Conservation (phyloP, 164 flowering plant species). For the Tinospora cordifolia region DNA sequence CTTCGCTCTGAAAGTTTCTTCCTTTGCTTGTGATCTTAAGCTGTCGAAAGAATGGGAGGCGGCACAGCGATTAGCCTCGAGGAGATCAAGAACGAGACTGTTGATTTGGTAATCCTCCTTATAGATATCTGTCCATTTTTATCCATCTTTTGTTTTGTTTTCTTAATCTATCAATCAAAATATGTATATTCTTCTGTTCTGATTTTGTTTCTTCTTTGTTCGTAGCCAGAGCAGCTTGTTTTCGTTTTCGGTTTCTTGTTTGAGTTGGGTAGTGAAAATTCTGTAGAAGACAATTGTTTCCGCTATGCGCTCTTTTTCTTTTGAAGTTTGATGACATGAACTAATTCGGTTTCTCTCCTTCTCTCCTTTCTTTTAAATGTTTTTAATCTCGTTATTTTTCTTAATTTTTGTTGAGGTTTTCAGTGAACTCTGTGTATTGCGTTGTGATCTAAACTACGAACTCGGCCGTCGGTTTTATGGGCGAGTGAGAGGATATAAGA, state of each 20-base stretch:
- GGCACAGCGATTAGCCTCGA: conserved; percentile 43
- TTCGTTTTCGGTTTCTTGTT: neutral
- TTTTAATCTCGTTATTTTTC: neutral
- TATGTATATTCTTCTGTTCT: neutral
- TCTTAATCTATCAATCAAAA: too few relatives aligned
- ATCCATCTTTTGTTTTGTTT: too few relatives aligned
- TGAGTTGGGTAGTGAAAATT: neutral
- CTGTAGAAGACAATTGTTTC: too few relatives aligned
- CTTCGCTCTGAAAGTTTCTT: too few relatives aligned
- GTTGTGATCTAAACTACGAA: too few relatives aligned
- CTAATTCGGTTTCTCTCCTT: too few relatives aligned
- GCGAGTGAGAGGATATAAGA: neutral
- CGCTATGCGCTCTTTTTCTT: too few relatives aligned
- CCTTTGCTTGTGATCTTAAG: neutral
- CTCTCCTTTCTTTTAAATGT: neutral
- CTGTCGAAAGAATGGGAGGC: conserved; percentile 21
- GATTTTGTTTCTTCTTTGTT: neutral
- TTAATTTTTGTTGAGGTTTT: too few relatives aligned
- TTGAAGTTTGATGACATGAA: too few relatives aligned
- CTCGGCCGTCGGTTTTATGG: too few relatives aligned
- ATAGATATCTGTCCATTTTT: too few relatives aligned
- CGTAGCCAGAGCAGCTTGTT: neutral
- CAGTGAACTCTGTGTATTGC: too few relatives aligned
- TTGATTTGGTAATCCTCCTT: conserved; percentile 48
- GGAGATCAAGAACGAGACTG: conserved; percentile 58